Conservation (phyloP, 2,329 filamentous ascomycete genomes). For the Trichoderma lentiforme region DNA sequence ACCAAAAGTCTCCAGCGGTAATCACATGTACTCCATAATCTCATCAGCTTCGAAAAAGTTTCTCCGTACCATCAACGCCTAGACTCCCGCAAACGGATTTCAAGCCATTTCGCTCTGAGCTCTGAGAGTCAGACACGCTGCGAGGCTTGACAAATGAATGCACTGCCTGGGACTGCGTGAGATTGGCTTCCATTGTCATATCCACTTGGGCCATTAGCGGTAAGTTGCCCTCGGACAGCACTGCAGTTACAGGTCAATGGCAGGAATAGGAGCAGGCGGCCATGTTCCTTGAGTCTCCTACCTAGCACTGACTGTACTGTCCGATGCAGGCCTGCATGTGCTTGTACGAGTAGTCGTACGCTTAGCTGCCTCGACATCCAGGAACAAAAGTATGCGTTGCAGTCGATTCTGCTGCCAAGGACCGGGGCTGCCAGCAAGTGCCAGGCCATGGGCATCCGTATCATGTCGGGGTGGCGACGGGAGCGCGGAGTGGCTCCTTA, state of each 20-base stretch:
- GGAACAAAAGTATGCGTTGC: neutral
- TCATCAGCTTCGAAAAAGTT: constrained; percentile 1
- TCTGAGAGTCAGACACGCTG: neutral
- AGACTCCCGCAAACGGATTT: neutral
- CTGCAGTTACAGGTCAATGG: neutral
- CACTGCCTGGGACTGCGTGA: neutral
- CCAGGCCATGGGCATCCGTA: neutral
- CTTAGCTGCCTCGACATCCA: neutral
- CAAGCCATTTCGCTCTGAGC: neutral
- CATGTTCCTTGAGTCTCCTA: neutral
- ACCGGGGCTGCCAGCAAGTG: neutral
- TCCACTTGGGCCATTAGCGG: neutral
- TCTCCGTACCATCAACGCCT: neutral
- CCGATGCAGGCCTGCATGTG: constrained; percentile 3
- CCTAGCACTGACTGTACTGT: neutral
- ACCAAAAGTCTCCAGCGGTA: constrained; percentile 16
- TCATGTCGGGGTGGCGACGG: constrained; percentile 2
- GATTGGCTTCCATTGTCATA: neutral
- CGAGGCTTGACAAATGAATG: neutral
- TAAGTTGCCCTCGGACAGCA: neutral
- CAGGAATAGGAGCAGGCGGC: neutral
- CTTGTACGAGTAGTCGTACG: neutral
- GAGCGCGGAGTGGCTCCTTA: constrained; percentile 14
- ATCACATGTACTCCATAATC: constrained; percentile 14
- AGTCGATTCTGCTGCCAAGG: constrained; percentile 4